Evolutionary conservation across 2,329 filamentous ascomycete species (phyloP), one percentile per base, ranked within the genome.

Genomic region (Fonsecaea monophora): DNA sequence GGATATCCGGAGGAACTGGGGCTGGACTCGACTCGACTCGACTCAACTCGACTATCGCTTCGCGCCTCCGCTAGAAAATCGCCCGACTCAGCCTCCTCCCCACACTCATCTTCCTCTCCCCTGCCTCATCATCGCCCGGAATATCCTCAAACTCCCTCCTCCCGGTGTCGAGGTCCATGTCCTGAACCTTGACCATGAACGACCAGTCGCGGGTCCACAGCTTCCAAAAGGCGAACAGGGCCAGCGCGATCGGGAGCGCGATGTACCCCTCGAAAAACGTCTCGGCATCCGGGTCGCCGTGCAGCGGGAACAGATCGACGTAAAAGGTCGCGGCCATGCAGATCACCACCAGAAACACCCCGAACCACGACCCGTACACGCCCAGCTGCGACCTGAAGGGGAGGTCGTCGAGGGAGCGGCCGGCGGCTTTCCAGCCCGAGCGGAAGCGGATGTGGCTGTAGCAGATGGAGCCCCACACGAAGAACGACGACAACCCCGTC

Each of bases 321-420:
- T 92, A 97, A 81, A 96, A 95, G 76, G 97, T 93, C 1, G 92
- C 92, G 53, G 90, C 76, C 34, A 97, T 84, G 38, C 50, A 63
- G 55, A 67, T 53, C 35, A 60, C 60, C n/a, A 68, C 68, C 76
- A 96, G 87, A 32, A 82, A 71, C 65, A 97, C 84, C 34, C 94
- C 94, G 32, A 95, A 68, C 83, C 89, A 97, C 2, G 92, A 96
- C 7, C 94, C 94, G 9, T 85, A 72, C 9, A 95, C 81, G 67
- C 94, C 94, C 3, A 91, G 86, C 76, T 96, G 92, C 0, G 91
- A 92, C 48, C 80, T 83, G 82, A 95, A 97, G 3, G 94, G 90
- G 2, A 98, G 84, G 73, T 96, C 91, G 62, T 88, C 83, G 40
- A 94, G 81, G n/a, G 82, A 84, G 76, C 89, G 90, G 45, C 90